Conservation (phyloP, 441 rosid genomes). For the Erodium trifolium region DNA sequence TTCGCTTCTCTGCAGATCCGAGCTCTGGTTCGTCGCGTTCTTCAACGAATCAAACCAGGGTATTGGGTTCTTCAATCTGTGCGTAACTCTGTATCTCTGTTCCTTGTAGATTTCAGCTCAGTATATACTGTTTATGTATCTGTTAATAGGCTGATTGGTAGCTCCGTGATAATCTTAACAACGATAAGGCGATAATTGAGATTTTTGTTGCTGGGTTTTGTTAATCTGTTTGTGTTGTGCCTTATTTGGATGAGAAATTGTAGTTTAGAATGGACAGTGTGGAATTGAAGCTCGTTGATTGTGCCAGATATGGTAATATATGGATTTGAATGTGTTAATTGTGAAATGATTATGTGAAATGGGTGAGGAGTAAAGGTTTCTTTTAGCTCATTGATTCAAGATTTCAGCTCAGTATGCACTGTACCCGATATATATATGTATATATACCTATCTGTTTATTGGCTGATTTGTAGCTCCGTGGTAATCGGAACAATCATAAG, state of each 20-base stretch:
- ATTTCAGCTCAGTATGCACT: no score
- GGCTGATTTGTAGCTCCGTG: neutral
- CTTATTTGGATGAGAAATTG: neutral
- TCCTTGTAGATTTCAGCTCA: neutral
- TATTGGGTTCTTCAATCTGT: neutral
- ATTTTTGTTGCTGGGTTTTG: neutral
- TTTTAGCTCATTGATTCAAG: neutral
- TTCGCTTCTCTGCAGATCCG: conserved; percentile 1
- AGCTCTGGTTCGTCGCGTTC: neutral
- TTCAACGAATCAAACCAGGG: neutral
- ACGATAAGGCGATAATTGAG: neutral
- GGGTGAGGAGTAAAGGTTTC: neutral
- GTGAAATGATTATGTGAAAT: neutral
- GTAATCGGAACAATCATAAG: neutral
- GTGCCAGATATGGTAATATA: neutral
- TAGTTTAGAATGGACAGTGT: neutral
- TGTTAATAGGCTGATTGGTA: neutral
- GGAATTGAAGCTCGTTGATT: neutral
- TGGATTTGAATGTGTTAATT: neutral
- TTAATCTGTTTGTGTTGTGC: neutral
- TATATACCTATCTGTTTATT: no score
- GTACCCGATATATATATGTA: no score
- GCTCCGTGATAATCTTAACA: neutral
- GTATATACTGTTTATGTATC: neutral
- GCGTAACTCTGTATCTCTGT: neutral